phyloP scores from a whole-genome alignment of 176 grass and related monocot species.

The Alopecurus myosuroides region DNA sequence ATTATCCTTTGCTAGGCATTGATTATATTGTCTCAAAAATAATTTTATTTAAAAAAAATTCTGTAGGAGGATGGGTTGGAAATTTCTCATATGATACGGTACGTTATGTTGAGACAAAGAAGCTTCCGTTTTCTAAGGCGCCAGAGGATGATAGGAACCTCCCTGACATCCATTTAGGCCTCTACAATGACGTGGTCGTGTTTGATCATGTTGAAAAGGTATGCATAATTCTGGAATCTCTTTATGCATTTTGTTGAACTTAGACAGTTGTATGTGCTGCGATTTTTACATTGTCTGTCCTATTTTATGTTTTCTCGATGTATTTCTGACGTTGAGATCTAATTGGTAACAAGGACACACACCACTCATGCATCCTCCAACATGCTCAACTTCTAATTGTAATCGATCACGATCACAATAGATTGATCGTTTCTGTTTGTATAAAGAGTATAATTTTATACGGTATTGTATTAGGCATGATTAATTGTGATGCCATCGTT shows the following conservation, averaged over 20 bases:
- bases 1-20: neutral
- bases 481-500: neutral
- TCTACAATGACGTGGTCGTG: slow-evolving; percentile 79
- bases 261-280: neutral
- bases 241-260: neutral
- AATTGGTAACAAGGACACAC: neutral
- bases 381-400: neutral
- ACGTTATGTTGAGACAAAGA: slow-evolving; percentile 92
- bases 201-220: slow-evolving; percentile 96
- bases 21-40: neutral
- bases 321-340: neutral
- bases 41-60: slow-evolving; percentile 4
- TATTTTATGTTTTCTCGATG: neutral
- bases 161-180: slow-evolving; percentile 87
- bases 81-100: slow-evolving; percentile 95
- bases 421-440: neutral
- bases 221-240: neutral
- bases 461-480: neutral
- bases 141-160: slow-evolving; percentile 75
- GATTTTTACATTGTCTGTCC: neutral
- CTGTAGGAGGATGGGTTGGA: slow-evolving; percentile 86
- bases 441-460: neutral
- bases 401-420: neutral
- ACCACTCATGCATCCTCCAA: neutral
- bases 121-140: slow-evolving; percentile 71